phyloP scores from a whole-genome alignment of 352 stramenopile genomes.

The Phytophthora colocasiae region DNA sequence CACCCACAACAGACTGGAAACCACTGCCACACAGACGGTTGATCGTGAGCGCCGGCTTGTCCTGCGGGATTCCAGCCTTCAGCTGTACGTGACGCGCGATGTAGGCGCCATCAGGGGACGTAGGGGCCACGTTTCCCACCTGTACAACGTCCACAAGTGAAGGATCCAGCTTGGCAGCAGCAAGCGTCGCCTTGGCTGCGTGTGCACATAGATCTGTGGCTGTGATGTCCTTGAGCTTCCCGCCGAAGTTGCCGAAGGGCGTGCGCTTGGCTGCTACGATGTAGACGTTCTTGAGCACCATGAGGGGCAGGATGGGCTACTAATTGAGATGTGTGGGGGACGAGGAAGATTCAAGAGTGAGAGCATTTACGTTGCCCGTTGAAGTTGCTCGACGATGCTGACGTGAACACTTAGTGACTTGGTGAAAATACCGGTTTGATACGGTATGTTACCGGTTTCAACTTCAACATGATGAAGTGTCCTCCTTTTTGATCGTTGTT shows the following conservation, averaged over 20 bases:
- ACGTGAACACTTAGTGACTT: slow-evolving; percentile 21
- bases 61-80: slow-evolving; percentile 88
- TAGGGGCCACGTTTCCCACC: slow-evolving; percentile 97
- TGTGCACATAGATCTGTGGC: slow-evolving; percentile 92
- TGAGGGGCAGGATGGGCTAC: slow-evolving; percentile 9
- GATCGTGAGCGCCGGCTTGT: slow-evolving; percentile 95
- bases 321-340: background rate
- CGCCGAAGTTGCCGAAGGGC: slow-evolving; percentile 95
- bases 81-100: slow-evolving; percentile 96
- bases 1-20: slow-evolving; percentile 96
- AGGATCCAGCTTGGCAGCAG: slow-evolving; percentile 85
- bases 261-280: slow-evolving; percentile 97
- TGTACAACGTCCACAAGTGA: slow-evolving; percentile 92
- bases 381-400: slow-evolving; percentile 30
- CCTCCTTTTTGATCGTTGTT: slow-evolving; percentile 37
- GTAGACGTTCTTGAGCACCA: slow-evolving; percentile 91
- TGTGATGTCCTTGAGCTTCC: slow-evolving; percentile 93
- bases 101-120: slow-evolving; percentile 94
- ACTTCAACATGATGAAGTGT: background rate
- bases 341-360: slow-evolving; percentile 29
- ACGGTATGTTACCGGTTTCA: background rate
- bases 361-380: slow-evolving; percentile 17
- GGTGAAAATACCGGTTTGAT: background rate
- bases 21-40: slow-evolving; percentile 98
- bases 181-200: slow-evolving; percentile 87